phyloP scores from a whole-genome alignment of 2,329 filamentous ascomycete species.

The Colletotrichum euphorbiae region DNA sequence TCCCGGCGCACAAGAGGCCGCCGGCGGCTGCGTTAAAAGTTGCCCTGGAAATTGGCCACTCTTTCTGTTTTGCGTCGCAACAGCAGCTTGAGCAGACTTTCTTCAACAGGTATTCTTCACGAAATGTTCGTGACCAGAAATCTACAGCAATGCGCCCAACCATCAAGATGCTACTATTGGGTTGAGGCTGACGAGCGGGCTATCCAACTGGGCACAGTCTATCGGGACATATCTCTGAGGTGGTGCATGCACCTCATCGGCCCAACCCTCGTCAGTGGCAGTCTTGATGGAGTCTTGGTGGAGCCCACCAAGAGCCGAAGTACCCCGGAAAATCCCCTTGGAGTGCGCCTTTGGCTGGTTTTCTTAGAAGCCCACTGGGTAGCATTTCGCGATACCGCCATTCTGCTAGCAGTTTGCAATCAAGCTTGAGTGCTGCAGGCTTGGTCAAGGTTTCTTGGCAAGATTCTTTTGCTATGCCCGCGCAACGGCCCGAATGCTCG shows the following conservation, averaged over 20 bases:
- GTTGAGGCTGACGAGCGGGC: slow-evolving; percentile 23
- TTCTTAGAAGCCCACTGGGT: not conserved
- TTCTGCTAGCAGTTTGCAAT: not conserved
- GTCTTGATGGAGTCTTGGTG: slow-evolving; percentile 3
- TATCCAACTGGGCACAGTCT: slow-evolving; percentile 29
- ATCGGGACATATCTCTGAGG: slow-evolving; percentile 30
- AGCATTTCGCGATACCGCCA: not conserved
- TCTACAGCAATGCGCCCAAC: too few relatives aligned
- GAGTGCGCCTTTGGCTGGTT: not conserved
- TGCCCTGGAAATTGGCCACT: not conserved
- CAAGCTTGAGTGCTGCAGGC: not conserved
- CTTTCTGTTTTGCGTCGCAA: not conserved
- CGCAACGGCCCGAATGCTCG: slow-evolving; percentile 11
- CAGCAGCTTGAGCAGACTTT: not conserved
- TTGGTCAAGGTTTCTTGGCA: slow-evolving; percentile 7
- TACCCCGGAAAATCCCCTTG: slow-evolving; percentile 34
- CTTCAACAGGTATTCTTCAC: too few relatives aligned
- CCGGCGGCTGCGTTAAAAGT: slow-evolving; percentile 2
- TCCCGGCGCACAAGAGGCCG: slow-evolving; percentile 2
- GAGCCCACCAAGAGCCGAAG: slow-evolving; percentile 27
- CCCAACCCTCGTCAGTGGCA: slow-evolving; percentile 5
- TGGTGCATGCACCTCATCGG: slow-evolving; percentile 29
- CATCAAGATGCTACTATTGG: slow-evolving; percentile 8
- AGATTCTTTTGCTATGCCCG: not conserved
- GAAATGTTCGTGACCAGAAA: too few relatives aligned